Conservation (phyloP, 2,329 filamentous ascomycete species). For the Dothideomycetes sp. region DNA sequence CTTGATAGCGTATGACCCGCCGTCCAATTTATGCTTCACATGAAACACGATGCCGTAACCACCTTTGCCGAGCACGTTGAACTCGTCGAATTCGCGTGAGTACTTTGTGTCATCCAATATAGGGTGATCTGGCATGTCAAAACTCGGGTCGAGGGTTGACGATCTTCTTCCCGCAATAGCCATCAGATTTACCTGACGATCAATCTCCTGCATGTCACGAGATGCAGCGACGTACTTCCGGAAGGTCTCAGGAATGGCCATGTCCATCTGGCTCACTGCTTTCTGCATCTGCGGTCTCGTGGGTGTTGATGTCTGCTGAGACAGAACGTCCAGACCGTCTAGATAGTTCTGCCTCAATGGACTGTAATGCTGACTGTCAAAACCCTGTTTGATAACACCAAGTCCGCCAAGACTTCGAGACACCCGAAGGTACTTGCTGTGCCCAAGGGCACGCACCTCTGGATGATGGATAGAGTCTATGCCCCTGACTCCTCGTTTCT, state of each 20-base stretch:
- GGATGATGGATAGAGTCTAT: constrained; percentile 19
- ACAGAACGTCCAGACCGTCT: constrained; percentile 24
- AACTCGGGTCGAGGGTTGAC: constrained; percentile 1
- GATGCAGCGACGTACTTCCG: constrained; percentile 6
- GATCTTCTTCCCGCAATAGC: background rate
- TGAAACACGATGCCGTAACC: constrained; percentile 56
- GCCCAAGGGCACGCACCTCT: constrained; percentile 25
- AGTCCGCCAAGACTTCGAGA: constrained; percentile 24
- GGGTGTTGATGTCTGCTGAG: constrained; percentile 7
- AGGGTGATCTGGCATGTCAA: constrained; percentile 10
- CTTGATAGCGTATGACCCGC: constrained; percentile 54
- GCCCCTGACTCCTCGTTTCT: constrained; percentile 17
- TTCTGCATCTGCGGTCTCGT: constrained; percentile 1
- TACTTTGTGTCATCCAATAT: constrained; percentile 31
- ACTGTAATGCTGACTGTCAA: constrained; percentile 23
- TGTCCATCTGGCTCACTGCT: constrained; percentile 1
- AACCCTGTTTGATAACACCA: constrained; percentile 24
- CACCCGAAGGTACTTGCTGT: constrained; percentile 27
- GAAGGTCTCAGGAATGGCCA: constrained; percentile 5
- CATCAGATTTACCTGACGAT: background rate
- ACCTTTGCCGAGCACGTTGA: constrained; percentile 49
- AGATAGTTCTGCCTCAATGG: constrained; percentile 25
- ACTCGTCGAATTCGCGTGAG: constrained; percentile 39
- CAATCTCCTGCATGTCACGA: constrained; percentile 1
- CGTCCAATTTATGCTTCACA: constrained; percentile 50